Evolutionary conservation across 2,329 filamentous ascomycete species (phyloP).

Genomic region (Dothiorella sarmentorum): DNA sequence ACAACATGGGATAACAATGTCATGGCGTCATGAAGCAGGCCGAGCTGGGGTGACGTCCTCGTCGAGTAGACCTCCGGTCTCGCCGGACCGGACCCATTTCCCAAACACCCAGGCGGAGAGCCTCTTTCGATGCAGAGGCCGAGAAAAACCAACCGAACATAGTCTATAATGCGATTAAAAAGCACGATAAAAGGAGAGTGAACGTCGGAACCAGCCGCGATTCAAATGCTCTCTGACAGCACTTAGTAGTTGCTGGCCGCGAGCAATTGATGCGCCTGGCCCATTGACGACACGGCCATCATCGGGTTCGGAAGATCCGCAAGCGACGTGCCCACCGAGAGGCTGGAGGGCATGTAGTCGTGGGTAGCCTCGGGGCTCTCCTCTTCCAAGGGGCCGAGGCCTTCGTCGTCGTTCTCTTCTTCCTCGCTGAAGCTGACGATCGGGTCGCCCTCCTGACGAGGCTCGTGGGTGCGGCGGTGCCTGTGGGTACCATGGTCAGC

Average conservation of each 20-base stretch:
- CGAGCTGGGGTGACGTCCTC: background rate
- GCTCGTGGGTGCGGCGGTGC: slow-evolving; percentile 79
- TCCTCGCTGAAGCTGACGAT: slow-evolving; percentile 70
- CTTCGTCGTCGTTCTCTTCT: slow-evolving; percentile 83
- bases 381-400: slow-evolving; percentile 75
- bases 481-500: slow-evolving; percentile 35
- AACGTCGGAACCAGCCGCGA: slow-evolving; percentile 13
- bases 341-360: slow-evolving; percentile 52
- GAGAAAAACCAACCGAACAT: slow-evolving; percentile 9
- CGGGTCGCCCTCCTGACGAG: slow-evolving; percentile 60
- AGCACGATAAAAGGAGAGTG: slow-evolving; percentile 7
- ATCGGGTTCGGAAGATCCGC: slow-evolving; percentile 37
- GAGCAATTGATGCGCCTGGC: slow-evolving; percentile 42
- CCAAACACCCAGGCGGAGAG: slow-evolving; percentile 3
- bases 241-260: slow-evolving; percentile 43
- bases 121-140: slow-evolving; percentile 12
- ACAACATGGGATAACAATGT: slow-evolving; percentile 7
- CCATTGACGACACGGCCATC: slow-evolving; percentile 34
- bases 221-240: background rate
- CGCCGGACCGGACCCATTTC: slow-evolving; percentile 8
- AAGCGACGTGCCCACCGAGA: slow-evolving; percentile 32
- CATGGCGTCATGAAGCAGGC: slow-evolving; percentile 16
- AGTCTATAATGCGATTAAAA: slow-evolving; percentile 18
- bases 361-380: slow-evolving; percentile 71
- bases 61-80: slow-evolving; percentile 3